Conservation (phyloP, 225 moss, liverwort and hornwort genomes). For the Rhytidiadelphus loreus region DNA sequence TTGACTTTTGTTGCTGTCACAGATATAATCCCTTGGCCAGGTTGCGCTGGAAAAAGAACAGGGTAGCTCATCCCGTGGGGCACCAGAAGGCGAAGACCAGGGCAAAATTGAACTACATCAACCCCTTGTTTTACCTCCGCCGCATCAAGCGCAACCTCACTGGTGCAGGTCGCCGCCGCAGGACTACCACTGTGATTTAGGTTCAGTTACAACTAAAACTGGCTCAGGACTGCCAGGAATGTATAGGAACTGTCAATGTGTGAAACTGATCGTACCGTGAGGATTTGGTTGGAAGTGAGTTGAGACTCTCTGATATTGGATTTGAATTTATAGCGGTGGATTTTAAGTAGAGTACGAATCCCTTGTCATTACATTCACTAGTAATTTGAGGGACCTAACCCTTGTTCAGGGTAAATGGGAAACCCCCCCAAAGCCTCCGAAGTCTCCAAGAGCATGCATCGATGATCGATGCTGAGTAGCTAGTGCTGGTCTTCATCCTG, state of each 20-base stretch:
- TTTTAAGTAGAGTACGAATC: not conserved
- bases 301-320: not conserved
- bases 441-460: not conserved
- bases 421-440: not conserved
- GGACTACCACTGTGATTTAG: conserved; percentile 6
- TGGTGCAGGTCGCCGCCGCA: conserved; percentile 14
- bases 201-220: not conserved
- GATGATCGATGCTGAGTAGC: not conserved
- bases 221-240: not conserved
- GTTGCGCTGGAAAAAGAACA: conserved; percentile 37
- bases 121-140: conserved; percentile 19
- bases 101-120: conserved; percentile 29
- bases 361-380: not conserved
- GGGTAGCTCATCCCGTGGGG: conserved; percentile 15
- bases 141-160: conserved; percentile 28
- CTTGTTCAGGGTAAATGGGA: not conserved
- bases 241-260: not conserved
- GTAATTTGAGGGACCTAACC: not conserved
- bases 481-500: not conserved
- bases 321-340: not conserved
- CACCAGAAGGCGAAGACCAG: conserved; percentile 32
- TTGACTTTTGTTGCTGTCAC: not conserved
- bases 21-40: conserved; percentile 38
- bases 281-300: not conserved
- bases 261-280: not conserved